Conservation (phyloP, 352 stramenopile genomes). For the Sclerospora graminicola region DNA sequence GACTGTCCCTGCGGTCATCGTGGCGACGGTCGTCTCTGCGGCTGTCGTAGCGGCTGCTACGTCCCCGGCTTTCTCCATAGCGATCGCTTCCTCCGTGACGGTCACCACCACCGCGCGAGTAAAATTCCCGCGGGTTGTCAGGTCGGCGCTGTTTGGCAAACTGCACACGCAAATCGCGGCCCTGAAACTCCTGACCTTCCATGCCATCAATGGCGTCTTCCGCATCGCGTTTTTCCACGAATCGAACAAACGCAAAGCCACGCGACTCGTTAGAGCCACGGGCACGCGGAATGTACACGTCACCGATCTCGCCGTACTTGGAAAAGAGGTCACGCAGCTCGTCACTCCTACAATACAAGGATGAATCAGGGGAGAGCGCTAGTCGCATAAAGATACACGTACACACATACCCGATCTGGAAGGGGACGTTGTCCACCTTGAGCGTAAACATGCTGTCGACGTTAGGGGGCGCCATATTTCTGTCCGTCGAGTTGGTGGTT, state of each 20-base stretch:
- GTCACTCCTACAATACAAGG: slow-evolving; percentile 18
- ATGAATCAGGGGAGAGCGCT: background rate
- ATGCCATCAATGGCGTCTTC: slow-evolving; percentile 79
- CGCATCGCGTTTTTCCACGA: slow-evolving; percentile 79
- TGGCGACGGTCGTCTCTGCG: slow-evolving; percentile 23
- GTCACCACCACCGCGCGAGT: slow-evolving; percentile 30
- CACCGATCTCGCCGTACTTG: slow-evolving; percentile 72
- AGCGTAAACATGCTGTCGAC: slow-evolving; percentile 80
- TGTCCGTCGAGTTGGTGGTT: background rate
- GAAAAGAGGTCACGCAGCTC: slow-evolving; percentile 55
- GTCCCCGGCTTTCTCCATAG: slow-evolving; percentile 18
- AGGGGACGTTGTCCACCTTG: slow-evolving; percentile 85
- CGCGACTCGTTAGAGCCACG: slow-evolving; percentile 67
- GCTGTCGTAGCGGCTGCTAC: slow-evolving; percentile 25
- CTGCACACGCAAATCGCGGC: slow-evolving; percentile 59
- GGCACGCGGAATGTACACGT: slow-evolving; percentile 76
- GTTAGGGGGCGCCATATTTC: slow-evolving; percentile 54
- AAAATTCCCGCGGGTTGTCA: slow-evolving; percentile 70
- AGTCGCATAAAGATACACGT: background rate
- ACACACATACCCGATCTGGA: slow-evolving; percentile 47
- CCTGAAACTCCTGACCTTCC: slow-evolving; percentile 65
- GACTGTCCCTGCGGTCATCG: slow-evolving; percentile 24
- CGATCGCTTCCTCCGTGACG: slow-evolving; percentile 16
- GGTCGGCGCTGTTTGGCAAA: slow-evolving; percentile 68
- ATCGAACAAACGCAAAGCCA: slow-evolving; percentile 84